Conservation (phyloP, 1,139 yeast species). For the Hansenula lynferdii region DNA sequence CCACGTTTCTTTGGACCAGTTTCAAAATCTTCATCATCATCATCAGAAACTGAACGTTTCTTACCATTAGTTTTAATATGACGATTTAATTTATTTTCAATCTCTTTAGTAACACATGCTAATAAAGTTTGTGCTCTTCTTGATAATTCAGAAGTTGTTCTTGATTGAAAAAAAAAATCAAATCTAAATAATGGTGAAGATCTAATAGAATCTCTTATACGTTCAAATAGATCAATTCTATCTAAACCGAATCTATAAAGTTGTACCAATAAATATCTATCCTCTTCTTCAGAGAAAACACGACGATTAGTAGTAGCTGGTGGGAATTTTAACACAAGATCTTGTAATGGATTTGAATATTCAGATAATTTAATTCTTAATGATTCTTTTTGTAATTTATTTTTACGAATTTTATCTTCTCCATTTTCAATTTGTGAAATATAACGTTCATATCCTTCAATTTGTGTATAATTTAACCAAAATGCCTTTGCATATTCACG, state of each 20-base stretch:
- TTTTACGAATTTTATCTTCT: constrained; percentile 59
- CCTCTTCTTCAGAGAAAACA: constrained; percentile 70
- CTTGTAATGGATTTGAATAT: constrained; percentile 62
- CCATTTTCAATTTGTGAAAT: constrained; percentile 69
- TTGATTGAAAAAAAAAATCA: constrained; percentile 68
- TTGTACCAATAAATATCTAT: constrained; percentile 61
- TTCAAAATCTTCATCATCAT: constrained; percentile 1
- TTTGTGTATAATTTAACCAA: constrained; percentile 59
- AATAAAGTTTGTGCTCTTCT: constrained; percentile 66
- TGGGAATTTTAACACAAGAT: constrained; percentile 50
- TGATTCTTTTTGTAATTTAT: constrained; percentile 60
- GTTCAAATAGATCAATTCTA: constrained; percentile 58
- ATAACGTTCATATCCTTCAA: constrained; percentile 70
- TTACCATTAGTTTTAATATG: constrained; percentile 9
- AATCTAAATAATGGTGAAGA: constrained; percentile 59
- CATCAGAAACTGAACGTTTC: constrained; percentile 8
- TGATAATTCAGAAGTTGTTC: constrained; percentile 58
- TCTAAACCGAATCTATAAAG: constrained; percentile 64
- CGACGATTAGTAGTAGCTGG: constrained; percentile 60
- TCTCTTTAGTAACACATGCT: constrained; percentile 61
- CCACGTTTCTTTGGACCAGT: constrained; percentile 9
- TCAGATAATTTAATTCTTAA: constrained; percentile 58
- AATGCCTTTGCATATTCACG: constrained; percentile 60
- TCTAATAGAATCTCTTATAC: constrained; percentile 56
- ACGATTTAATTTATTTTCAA: no score